A percentile compares a stretch with the other conserved stretches of the same genome.
phyloP scores from a whole-genome alignment of 768 basidiomycete species.

The Holtermanniella nyarrowii region DNA sequence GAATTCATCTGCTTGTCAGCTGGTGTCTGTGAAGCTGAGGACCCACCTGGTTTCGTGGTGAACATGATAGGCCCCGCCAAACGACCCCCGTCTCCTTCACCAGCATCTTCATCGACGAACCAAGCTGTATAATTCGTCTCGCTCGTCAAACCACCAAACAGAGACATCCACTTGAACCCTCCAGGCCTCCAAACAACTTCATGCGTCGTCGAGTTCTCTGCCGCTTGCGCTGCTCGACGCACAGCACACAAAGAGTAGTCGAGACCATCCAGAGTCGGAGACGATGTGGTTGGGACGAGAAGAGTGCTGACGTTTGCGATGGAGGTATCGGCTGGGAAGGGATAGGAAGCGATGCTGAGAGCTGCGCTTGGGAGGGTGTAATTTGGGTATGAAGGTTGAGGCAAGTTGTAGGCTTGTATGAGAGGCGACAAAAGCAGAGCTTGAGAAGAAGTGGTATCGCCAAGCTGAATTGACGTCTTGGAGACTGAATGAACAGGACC shows the following conservation, averaged over 20 bases:
- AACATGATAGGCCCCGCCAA: constrained; percentile 32
- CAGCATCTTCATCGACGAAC: constrained; percentile 16
- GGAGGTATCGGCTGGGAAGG: neutral
- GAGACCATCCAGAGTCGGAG: constrained; percentile 19
- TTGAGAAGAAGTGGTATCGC: constrained; percentile 34
- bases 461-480: constrained; percentile 16
- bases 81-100: neutral
- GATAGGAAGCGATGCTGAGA: constrained; percentile 5
- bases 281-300: constrained; percentile 29
- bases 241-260: constrained; percentile 27
- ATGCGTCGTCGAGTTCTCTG: constrained; percentile 11
- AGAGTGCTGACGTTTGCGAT: constrained; percentile 18
- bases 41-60: constrained; percentile 37
- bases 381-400: constrained; percentile 37
- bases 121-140: constrained; percentile 37
- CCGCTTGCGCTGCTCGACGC: constrained; percentile 10
- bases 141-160: constrained; percentile 15
- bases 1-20: constrained; percentile 18
- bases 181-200: constrained; percentile 13
- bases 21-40: neutral
- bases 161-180: constrained; percentile 30
- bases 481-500: constrained; percentile 25
- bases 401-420: constrained; percentile 9
- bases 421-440: constrained; percentile 35
- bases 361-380: constrained; percentile 36